Percentiles rank a stretch among this genome's conserved stretches.
Conservation (phyloP, 306 rosid genomes). For the Styphnolobium japonicum region DNA sequence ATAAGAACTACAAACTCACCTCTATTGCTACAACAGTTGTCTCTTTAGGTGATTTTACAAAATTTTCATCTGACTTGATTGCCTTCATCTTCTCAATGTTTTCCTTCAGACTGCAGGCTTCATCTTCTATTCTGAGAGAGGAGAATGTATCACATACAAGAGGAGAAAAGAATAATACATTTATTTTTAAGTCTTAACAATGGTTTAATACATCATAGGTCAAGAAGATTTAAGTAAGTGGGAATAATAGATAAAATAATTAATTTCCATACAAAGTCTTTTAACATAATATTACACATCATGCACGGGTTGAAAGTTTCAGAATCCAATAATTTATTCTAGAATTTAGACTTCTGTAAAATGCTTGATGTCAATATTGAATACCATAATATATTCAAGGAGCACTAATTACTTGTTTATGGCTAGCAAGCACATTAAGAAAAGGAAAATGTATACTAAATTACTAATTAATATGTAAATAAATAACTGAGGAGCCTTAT, state of each 20-base stretch:
- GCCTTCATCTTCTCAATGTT: constrained; percentile 51
- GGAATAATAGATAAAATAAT: neutral
- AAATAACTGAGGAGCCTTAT: neutral
- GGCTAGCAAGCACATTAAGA: neutral
- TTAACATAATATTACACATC: neutral
- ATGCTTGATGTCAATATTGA: neutral
- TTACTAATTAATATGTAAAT: neutral
- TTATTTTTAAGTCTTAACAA: neutral
- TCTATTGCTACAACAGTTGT: constrained; percentile 36
- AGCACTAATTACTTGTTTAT: neutral
- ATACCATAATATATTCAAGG: neutral
- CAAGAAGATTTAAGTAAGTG: constrained; percentile 15
- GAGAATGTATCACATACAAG: constrained; percentile 31
- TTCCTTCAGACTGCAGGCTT: constrained; percentile 62
- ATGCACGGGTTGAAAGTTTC: neutral
- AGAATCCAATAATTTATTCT: neutral
- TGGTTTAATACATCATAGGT: constrained; percentile 14
- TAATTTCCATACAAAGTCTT: neutral
- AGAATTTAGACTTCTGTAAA: neutral
- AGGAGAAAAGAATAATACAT: constrained; percentile 5
- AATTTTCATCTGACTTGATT: constrained; percentile 27
- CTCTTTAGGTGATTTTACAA: constrained; percentile 29
- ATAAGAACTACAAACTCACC: constrained; percentile 31
- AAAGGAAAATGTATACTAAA: neutral
- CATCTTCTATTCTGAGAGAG: constrained; percentile 84